Percentiles rank a stretch among this genome's conserved stretches.
Conservation (phyloP, 2,329 filamentous ascomycete genomes). For the Didymella pomorum region DNA sequence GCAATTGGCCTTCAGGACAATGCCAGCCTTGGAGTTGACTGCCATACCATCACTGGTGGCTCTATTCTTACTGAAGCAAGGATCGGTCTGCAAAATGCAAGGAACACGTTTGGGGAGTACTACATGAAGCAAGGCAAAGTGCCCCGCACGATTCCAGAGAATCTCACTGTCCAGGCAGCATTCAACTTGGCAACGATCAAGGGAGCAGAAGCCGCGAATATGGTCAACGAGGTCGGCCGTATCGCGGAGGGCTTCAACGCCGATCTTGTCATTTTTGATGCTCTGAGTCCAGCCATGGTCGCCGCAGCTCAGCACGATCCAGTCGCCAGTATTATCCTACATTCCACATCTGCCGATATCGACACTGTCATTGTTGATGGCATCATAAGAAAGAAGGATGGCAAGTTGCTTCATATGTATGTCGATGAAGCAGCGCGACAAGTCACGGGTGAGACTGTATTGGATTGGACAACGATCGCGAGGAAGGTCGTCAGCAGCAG, state of each 20-base stretch:
- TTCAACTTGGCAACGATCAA: neutral
- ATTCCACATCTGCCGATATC: neutral
- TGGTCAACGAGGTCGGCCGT: neutral
- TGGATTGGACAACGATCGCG: slow-evolving; percentile 46
- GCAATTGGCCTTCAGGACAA: neutral
- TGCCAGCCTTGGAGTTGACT: neutral
- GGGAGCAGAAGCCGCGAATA: neutral
- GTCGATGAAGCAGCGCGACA: slow-evolving; percentile 32
- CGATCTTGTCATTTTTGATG: neutral
- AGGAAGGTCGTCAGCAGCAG: slow-evolving; percentile 40
- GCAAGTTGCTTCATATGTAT: slow-evolving; percentile 39
- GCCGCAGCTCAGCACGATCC: neutral
- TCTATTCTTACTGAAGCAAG: neutral
- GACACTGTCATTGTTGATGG: slow-evolving; percentile 56
- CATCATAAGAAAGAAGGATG: slow-evolving; percentile 49
- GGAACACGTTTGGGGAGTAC: neutral
- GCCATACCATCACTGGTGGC: neutral
- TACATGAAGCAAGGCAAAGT: neutral
- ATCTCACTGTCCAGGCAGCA: neutral
- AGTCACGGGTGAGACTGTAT: slow-evolving; percentile 16
- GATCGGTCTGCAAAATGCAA: neutral
- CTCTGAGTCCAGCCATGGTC: neutral
- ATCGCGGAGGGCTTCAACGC: neutral
- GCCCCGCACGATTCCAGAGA: neutral
- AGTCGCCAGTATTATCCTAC: neutral